Conservation (phyloP, 2,329 filamentous ascomycete species). For the Amylocarpus encephaloides region DNA sequence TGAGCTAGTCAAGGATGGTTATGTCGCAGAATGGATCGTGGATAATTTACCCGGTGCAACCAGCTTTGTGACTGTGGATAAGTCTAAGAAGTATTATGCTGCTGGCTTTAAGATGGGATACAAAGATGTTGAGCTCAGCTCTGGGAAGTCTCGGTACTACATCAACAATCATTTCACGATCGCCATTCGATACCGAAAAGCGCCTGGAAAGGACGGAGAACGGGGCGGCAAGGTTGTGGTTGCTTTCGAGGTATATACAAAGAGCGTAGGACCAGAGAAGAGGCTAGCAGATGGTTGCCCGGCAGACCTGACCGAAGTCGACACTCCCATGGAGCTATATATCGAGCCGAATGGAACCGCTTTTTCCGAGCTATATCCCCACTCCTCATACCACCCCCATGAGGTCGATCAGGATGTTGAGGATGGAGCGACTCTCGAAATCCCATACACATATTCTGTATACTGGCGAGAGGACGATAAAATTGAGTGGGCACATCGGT, state of each 20-base stretch:
- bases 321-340: constrained; percentile 61
- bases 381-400: constrained; percentile 51
- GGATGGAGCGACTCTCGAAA: constrained; percentile 59
- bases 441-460: constrained; percentile 84
- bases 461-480: constrained; percentile 80
- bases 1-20: constrained; percentile 69
- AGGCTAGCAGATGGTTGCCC: constrained; percentile 63
- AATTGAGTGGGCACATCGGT: constrained; percentile 76
- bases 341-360: constrained; percentile 57
- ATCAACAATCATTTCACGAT: constrained; percentile 87
- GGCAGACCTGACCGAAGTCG: constrained; percentile 54
- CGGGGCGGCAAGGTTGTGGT: constrained; percentile 74
- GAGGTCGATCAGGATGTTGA: constrained; percentile 51
- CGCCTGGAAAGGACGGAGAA: constrained; percentile 61
- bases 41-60: constrained; percentile 87
- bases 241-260: constrained; percentile 84
- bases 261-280: constrained; percentile 61
- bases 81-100: constrained; percentile 79
- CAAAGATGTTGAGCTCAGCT: constrained; percentile 55
- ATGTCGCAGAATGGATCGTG: constrained; percentile 89
- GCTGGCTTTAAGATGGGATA: constrained; percentile 86
- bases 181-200: constrained; percentile 70
- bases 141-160: constrained; percentile 59
- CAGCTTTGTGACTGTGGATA: constrained; percentile 81
- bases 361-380: constrained; percentile 45